Base-by-base conservation (phyloP, 2,329 filamentous ascomycete species). In the Claviceps pazoutovae region DNA sequence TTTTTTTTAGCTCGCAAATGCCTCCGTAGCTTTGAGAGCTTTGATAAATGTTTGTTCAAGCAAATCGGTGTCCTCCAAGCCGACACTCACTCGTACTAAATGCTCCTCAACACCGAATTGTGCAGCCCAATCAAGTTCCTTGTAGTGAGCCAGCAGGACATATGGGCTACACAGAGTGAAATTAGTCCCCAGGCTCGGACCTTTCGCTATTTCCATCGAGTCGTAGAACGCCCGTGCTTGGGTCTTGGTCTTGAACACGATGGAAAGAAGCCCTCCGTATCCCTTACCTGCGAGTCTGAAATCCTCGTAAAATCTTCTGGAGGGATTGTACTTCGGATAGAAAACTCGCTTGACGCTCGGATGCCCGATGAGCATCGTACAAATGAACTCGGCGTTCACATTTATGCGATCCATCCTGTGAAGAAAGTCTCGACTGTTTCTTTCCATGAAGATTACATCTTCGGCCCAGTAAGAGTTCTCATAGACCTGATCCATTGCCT, bases 391-490 rank as follows among this genome's bases (percentile, higher is more conserved):
- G 5, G 91, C 85, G 61, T 94, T 96, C 49, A 71, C 66, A 62
- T 96, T 96, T 62, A 95, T 87, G 51, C 88, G 80, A 56, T 86
- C 83, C 54, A 95, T 88, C 52, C 93, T 80, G 16, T 79, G 78
- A 19, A 84, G 78, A 65, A 96, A 97, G 69, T 97, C 89, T 16
- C 93, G 84, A 65, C 89, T 96, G 68, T 98, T 98, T 56, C 91
- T 80, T 69, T 98, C 93, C 71, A 98, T 83, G 69, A 96, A 95
- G 41, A 98, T 82, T 48, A 85, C 82, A 68, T 98, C 93, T 71
- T 96, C 91, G 17, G 85, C 81, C 88, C 93, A 98, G 65, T 93
- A 89, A 51, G 86, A 89, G 66, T 96, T 88, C 68, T 95, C 87
- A 64, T 86, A 93, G 44, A 86, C 79, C 8, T 67, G 64, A 4